Percentiles rank a stretch among this genome's conserved stretches.
These are phyloP conservation scores for Phytophthora sp. DNA, from an alignment of 352 stramenopile genomes.

Conservation along the genomic window DNA sequence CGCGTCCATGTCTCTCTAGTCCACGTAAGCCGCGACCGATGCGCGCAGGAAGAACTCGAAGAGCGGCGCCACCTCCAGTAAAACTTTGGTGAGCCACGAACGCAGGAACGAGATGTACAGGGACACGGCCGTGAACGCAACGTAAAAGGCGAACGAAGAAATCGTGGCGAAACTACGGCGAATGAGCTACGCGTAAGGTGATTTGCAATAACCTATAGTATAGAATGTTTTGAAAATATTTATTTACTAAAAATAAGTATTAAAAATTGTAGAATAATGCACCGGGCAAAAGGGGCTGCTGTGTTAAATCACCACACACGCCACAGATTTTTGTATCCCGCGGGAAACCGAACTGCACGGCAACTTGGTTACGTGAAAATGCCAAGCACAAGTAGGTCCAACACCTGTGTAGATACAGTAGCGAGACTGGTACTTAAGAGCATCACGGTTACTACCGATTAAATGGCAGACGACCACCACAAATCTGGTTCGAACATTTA, in stretches of 20 bases:
- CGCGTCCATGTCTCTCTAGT: constrained; percentile 51
- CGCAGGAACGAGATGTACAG: constrained; percentile 45
- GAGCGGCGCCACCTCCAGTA: constrained; percentile 32
- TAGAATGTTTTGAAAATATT: not conserved
- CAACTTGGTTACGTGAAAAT: too few species aligned
- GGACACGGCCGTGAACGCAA: constrained; percentile 35
- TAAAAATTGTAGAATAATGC: too few species aligned
- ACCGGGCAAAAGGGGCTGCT: too few species aligned
- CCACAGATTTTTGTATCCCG: too few species aligned
- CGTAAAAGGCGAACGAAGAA: constrained; percentile 24
- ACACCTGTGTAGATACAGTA: too few species aligned
- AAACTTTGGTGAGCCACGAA: constrained; percentile 29
- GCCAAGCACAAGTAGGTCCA: too few species aligned
- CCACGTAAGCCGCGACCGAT: constrained; percentile 27
- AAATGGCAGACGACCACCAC: not conserved
- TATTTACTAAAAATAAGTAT: not conserved
- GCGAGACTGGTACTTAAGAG: too few species aligned
- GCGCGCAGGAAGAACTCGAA: constrained; percentile 38
- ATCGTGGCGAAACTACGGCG: constrained; percentile 20
- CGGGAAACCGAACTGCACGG: too few species aligned
- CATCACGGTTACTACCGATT: too few species aligned
- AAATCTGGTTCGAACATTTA: constrained; percentile 1
- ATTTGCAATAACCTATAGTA: not conserved
- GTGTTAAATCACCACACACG: too few species aligned
- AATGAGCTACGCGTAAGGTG: not conserved